Evolutionary conservation across 2,329 filamentous ascomycete species (phyloP).

Genomic region (Phialocephala subalpina): DNA sequence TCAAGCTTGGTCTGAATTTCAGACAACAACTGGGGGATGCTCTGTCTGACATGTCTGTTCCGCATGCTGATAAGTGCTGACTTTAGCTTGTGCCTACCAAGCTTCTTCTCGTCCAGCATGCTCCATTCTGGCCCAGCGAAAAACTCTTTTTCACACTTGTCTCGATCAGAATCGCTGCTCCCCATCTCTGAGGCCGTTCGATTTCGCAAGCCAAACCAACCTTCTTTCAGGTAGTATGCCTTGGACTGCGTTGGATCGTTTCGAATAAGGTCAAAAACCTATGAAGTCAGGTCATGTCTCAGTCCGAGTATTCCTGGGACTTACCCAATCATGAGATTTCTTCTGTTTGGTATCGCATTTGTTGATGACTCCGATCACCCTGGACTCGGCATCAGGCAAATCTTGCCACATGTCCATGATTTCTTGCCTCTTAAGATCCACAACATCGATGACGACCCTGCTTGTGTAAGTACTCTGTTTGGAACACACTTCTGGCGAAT

Average conservation of each 20-base stretch:
- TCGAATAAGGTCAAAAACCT: constrained; percentile 23
- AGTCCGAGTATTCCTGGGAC: not conserved
- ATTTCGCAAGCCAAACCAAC: constrained; percentile 26
- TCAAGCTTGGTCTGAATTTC: constrained; percentile 15
- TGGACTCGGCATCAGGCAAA: constrained; percentile 17
- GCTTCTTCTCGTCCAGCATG: constrained; percentile 5
- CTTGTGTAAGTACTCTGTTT: not conserved
- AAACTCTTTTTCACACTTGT: constrained; percentile 16
- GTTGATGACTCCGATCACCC: constrained; percentile 23
- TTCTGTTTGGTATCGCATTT: constrained; percentile 23
- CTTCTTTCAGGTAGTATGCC: constrained; percentile 12
- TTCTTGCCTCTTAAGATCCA: constrained; percentile 18
- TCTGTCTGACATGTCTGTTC: constrained; percentile 18
- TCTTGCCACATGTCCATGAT: constrained; percentile 19
- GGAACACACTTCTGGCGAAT: not conserved
- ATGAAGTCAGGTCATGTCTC: no score
- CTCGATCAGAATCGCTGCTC: constrained; percentile 17
- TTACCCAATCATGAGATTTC: constrained; percentile 20
- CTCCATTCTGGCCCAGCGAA: constrained; percentile 12
- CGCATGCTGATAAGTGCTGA: constrained; percentile 20
- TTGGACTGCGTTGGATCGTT: constrained; percentile 11
- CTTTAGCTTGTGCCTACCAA: constrained; percentile 16
- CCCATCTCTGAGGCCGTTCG: constrained; percentile 9
- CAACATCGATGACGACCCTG: constrained; percentile 16
- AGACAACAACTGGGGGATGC: constrained; percentile 13